Evolutionary conservation across 1,284 basidiomycete species (phyloP), one percentile per base, ranked within the genome.

Genomic region (Pseudozyma pruni): DNA sequence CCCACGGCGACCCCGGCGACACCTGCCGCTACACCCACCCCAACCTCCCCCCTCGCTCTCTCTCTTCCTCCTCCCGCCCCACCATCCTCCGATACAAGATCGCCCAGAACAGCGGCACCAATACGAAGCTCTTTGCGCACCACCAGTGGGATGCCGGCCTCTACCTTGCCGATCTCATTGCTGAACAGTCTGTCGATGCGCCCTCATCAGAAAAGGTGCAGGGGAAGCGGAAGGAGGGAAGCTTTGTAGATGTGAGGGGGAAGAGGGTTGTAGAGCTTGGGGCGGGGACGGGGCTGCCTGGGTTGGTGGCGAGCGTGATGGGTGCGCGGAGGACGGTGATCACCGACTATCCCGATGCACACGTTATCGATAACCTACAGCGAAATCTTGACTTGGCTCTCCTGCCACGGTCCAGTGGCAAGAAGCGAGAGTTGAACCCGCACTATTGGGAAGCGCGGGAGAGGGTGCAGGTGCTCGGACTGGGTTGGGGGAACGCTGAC

Each of bases 101-200:
- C 17, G 57, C 75, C 0, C 50, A 67, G 25, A 63, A 64, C 25
- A 73, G 64, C 57, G 69, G 61, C 5, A 55, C 52, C 27, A 78
- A 75, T 51, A 79, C 72, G 8, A 63, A 61, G 33, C 70, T 80
- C 8, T 80, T 80, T 53, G 78, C 78, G 23, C 78, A 80, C 43
- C 67, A 79, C 45, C 78, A 80, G 50, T 80, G 78, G 78, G 78
- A 80, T 58, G 75, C 78, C 4, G 78, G 78, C 14, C 58, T 76
- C 20, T 62, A 67, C 32, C 62, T 80, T 9, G 77, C 76, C 0
- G 62, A 74, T 23, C 41, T 77, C 20, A 61, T 79, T 7, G 72
- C 57, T 0, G 63, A 70, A 6, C 58, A 60, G 8, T 51, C 57
- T 42, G n/a, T 23, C 6, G 35, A 27, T 32, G 10, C 11, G 13